Conservation (phyloP, 2,329 filamentous ascomycete genomes). For the Ambrosiella xylebori region DNA sequence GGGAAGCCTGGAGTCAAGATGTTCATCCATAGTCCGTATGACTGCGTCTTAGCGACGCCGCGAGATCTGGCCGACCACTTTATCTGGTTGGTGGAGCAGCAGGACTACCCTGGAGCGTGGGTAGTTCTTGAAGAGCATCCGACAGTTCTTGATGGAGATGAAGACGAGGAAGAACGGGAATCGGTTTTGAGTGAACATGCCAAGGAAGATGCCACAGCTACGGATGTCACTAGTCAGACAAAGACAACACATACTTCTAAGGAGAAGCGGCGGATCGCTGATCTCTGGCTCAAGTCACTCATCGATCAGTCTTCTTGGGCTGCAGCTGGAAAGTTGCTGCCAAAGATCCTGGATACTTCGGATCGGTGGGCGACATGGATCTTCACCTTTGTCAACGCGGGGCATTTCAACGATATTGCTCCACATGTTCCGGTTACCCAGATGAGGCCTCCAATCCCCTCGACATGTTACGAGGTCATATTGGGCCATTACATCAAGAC, state of each 20-base stretch:
- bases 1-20: constrained; percentile 48
- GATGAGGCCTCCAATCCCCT: constrained; percentile 63
- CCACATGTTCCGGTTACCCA: constrained; percentile 61
- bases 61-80: constrained; percentile 75
- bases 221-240: neutral
- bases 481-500: constrained; percentile 73
- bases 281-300: constrained; percentile 82
- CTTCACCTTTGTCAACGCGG: constrained; percentile 72
- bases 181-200: constrained; percentile 30
- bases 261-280: constrained; percentile 80
- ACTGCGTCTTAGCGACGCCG: constrained; percentile 84
- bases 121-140: constrained; percentile 76
- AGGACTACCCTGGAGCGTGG: constrained; percentile 75
- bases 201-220: constrained; percentile 28
- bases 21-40: constrained; percentile 91
- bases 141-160: constrained; percentile 43
- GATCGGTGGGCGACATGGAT: constrained; percentile 91
- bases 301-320: constrained; percentile 59
- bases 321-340: constrained; percentile 62
- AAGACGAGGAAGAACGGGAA: constrained; percentile 31
- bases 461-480: constrained; percentile 73
- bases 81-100: constrained; percentile 65
- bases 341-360: constrained; percentile 63
- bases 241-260: constrained; percentile 35
- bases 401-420: constrained; percentile 80